Conservation (phyloP, 176 grass and related monocot species). For the Microstegium vimineum region DNA sequence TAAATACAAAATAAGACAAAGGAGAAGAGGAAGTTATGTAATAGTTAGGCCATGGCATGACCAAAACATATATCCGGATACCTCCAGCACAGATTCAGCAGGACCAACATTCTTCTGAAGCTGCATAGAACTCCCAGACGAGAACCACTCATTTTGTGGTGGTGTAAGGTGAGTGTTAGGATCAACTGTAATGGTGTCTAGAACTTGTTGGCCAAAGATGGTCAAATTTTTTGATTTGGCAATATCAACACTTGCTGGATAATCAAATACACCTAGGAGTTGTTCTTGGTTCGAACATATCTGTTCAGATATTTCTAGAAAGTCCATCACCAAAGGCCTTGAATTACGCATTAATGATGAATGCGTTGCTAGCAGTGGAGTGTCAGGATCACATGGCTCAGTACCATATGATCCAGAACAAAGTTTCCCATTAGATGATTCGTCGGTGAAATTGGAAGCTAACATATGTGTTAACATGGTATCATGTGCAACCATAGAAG, state of each 20-base stretch:
- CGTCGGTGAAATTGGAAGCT: constrained; percentile 23
- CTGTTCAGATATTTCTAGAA: constrained; percentile 32
- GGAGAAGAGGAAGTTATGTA: neutral
- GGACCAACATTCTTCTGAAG: constrained; percentile 5
- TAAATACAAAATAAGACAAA: constrained; percentile 7
- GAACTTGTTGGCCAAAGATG: constrained; percentile 23
- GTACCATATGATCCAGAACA: constrained; percentile 18
- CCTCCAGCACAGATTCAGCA: constrained; percentile 37
- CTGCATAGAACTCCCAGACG: constrained; percentile 20
- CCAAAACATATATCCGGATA: constrained; percentile 16
- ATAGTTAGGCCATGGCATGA: neutral
- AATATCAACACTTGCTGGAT: constrained; percentile 20
- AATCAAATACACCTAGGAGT: constrained; percentile 29
- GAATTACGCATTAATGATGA: constrained; percentile 18
- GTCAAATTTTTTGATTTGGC: constrained; percentile 11
- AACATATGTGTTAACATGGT: neutral
- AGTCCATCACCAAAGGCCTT: constrained; percentile 10
- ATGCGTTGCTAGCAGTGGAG: constrained; percentile 18
- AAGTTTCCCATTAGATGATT: constrained; percentile 13
- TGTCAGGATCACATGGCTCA: constrained; percentile 13
- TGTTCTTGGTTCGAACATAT: constrained; percentile 31
- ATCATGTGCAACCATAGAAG: constrained; percentile 9
- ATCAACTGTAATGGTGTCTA: constrained; percentile 13
- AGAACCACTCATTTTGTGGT: constrained; percentile 25
- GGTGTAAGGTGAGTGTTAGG: constrained; percentile 5